Evolutionary conservation across 2,329 filamentous ascomycete species (phyloP).

Genomic region (Aspergillus calidoustus): DNA sequence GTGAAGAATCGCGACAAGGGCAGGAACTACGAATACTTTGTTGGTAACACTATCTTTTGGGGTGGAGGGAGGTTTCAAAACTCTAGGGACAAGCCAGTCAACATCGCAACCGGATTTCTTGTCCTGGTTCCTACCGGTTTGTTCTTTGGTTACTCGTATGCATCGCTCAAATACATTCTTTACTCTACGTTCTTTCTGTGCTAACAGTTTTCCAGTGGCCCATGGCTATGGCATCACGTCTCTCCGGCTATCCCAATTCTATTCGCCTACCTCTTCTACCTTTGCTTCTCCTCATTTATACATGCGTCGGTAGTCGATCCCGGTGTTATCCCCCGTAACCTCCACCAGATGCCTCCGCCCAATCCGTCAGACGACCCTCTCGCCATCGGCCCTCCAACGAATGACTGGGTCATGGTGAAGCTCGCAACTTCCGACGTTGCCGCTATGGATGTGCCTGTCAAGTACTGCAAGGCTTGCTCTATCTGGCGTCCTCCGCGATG

Average conservation of each 20-base stretch:
- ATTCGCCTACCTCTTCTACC: conserved; percentile 88
- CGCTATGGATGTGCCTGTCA: conserved; percentile 96
- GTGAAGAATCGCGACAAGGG: conserved; percentile 53
- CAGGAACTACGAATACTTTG: conserved; percentile 88
- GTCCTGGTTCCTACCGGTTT: conserved; percentile 78
- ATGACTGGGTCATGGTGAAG: conserved; percentile 91
- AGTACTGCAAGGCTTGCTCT: conserved; percentile 97
- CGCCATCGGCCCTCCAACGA: conserved; percentile 79
- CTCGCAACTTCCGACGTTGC: conserved; percentile 74
- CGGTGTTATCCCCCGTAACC: conserved; percentile 86
- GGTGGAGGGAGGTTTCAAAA: conserved; percentile 86
- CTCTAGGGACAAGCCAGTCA: conserved; percentile 83
- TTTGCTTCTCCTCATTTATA: conserved; percentile 90
- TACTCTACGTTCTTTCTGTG: neutral
- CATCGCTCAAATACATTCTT: neutral
- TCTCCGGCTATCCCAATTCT: conserved; percentile 87
- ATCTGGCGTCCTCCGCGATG: conserved; percentile 96
- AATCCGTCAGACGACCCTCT: conserved; percentile 80
- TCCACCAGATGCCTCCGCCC: conserved; percentile 82
- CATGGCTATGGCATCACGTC: conserved; percentile 83
- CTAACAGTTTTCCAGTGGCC: conserved; percentile 56
- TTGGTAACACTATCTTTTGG: conserved; percentile 91
- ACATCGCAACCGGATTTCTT: conserved; percentile 80
- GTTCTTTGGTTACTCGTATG: conserved; percentile 78
- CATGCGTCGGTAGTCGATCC: conserved; percentile 93